phyloP scores from a whole-genome alignment of 2,329 filamentous ascomycete genomes.

The Hymenoscyphus occultus region DNA sequence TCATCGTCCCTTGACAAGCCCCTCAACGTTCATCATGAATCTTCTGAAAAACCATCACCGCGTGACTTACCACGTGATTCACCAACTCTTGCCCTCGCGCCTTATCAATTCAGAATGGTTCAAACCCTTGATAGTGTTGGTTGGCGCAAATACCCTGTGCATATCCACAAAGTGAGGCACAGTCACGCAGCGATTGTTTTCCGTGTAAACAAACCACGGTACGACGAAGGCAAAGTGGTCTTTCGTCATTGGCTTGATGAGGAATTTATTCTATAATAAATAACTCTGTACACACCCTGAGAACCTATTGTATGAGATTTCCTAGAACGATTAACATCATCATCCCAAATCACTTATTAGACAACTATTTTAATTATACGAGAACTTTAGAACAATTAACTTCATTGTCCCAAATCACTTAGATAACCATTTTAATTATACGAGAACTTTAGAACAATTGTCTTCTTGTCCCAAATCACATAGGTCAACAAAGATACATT shows the following conservation, averaged over 20 bases:
- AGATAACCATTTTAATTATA: too few species aligned
- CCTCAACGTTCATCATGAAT: background rate
- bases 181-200: slow-evolving; percentile 90
- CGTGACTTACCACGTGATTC: slow-evolving; percentile 33
- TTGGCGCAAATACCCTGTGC: slow-evolving; percentile 65
- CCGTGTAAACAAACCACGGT: slow-evolving; percentile 62
- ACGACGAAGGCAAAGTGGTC: slow-evolving; percentile 74
- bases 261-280: slow-evolving; percentile 53
- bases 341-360: too few species aligned
- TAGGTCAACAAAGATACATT: too few species aligned
- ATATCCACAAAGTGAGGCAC: slow-evolving; percentile 75
- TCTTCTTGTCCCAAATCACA: too few species aligned
- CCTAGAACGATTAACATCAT: background rate
- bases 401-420: too few species aligned
- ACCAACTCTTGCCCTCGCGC: slow-evolving; percentile 73
- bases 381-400: too few species aligned
- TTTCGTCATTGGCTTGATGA: slow-evolving; percentile 76
- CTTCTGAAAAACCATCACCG: slow-evolving; percentile 26
- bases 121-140: slow-evolving; percentile 65
- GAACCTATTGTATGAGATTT: background rate
- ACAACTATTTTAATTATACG: too few species aligned
- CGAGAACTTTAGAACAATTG: too few species aligned
- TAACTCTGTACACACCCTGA: too few species aligned
- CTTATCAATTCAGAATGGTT: slow-evolving; percentile 83
- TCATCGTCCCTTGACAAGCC: background rate